Evolutionary conservation across 768 basidiomycete species (phyloP), one percentile per base, ranked within the genome.

Genomic region (Hygrocybe punicea): DNA sequence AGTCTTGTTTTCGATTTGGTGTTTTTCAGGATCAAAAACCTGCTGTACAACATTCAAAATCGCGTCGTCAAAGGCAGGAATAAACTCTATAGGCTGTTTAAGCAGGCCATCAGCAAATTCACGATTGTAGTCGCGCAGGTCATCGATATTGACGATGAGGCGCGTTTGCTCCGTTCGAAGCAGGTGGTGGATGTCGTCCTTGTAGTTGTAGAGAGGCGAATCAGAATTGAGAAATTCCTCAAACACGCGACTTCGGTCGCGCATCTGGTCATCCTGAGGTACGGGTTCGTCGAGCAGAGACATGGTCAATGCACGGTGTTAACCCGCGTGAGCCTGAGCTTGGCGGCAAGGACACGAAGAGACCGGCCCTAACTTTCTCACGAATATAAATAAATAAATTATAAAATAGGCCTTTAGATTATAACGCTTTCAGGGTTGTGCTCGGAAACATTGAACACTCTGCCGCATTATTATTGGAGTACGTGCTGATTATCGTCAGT

Each of bases 141-240:
- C 93, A 71, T 98, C 95, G 64, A 98, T 82, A 72, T 97, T 98
- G 70, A 99, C 84, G 64, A 95, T 85, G 65, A 98, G 86, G 70
- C 97, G 85, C 66, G 91, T 87, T 67, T 87, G 85, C 65, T 90
- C 87, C 17, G 80, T 78, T 56, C 89, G 85, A 48, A 98, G 81
- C 85, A 98, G 84, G 63, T 85, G 83, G 45, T 81, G 78, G 61
- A 96, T 87, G 56, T 89, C 87, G 64, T 93, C 87, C 64, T 86
- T 84, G 78, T 96, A 95, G 71, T 91, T 91, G 78, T 84, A 85
- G 17, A 84, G 65, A 24, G 80, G 69, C 3, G 83, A 83, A 56
- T 86, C 85, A 2, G 84, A 82, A 62, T 84, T 81, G 35, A 93
- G 79, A 61, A 97, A 95, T 60, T 91, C 89, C 65, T 89, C 87